Evolutionary conservation across 2,329 filamentous ascomycete genomes (phyloP).

Genomic region (Alternaria ethzedia): DNA sequence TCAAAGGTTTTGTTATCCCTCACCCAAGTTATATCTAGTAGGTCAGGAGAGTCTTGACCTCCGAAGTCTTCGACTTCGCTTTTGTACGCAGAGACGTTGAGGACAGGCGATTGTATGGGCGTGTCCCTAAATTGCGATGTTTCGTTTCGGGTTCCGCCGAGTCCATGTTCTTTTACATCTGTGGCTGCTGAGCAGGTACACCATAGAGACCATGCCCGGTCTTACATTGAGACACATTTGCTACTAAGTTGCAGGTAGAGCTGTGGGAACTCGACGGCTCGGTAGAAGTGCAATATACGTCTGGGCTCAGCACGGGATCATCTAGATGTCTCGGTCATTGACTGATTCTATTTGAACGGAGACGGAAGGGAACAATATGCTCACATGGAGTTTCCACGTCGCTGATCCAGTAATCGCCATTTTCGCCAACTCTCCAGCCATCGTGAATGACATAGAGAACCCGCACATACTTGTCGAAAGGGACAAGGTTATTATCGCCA

Average conservation of each 20-base stretch:
- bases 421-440: neutral
- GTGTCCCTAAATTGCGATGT: neutral
- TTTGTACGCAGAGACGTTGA: neutral
- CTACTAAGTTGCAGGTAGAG: neutral
- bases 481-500: neutral
- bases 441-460: neutral
- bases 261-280: too few relatives aligned
- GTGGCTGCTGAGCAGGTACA: neutral
- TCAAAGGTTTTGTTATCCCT: neutral
- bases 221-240: neutral
- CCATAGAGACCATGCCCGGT: neutral
- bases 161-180: neutral
- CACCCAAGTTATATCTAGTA: neutral
- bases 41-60: neutral
- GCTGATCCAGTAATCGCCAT: neutral
- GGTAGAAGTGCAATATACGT: rapidly evolving
- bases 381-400: rapidly evolving
- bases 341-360: neutral
- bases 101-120: neutral
- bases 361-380: neutral
- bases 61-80: rapidly evolving
- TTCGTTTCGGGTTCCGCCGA: neutral
- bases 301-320: neutral
- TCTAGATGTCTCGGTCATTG: neutral
- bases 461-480: neutral